Conservation (phyloP, 257 asterid genomes). For the Penstemon barbatus region DNA sequence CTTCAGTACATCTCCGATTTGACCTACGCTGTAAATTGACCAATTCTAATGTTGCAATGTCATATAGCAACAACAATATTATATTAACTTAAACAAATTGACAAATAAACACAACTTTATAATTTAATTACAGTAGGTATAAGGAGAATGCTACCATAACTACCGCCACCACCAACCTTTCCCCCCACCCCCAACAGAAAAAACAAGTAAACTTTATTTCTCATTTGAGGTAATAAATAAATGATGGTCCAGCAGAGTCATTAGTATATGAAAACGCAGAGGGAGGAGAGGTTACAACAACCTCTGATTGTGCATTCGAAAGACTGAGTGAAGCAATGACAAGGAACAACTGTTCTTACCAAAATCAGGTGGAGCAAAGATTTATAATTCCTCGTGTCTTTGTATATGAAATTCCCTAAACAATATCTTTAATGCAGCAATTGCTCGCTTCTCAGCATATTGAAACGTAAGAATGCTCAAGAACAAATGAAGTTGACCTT, state of each 20-base stretch:
- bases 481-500: constrained; percentile 8
- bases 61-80: too few species aligned
- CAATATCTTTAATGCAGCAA: constrained; percentile 97
- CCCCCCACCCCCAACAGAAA: background rate
- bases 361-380: background rate
- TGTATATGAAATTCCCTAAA: constrained; percentile 24
- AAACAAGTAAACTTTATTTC: constrained; percentile 1
- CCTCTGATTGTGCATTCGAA: too few species aligned
- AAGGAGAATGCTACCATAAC: too few species aligned
- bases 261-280: constrained; percentile 10
- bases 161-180: too few species aligned
- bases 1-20: constrained; percentile 59
- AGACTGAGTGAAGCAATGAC: background rate
- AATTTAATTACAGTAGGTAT: too few species aligned
- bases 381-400: constrained; percentile 2
- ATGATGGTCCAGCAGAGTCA: background rate
- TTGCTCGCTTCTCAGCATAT: constrained; percentile 89
- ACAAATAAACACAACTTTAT: too few species aligned
- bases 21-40: too few species aligned
- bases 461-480: constrained; percentile 42
- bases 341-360: background rate
- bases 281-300: background rate
- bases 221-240: background rate
- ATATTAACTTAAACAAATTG: too few species aligned
- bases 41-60: too few species aligned